Evolutionary conservation across 2,329 filamentous ascomycete species (phyloP).

Genomic region (Paraphaeosphaeria minitans): DNA sequence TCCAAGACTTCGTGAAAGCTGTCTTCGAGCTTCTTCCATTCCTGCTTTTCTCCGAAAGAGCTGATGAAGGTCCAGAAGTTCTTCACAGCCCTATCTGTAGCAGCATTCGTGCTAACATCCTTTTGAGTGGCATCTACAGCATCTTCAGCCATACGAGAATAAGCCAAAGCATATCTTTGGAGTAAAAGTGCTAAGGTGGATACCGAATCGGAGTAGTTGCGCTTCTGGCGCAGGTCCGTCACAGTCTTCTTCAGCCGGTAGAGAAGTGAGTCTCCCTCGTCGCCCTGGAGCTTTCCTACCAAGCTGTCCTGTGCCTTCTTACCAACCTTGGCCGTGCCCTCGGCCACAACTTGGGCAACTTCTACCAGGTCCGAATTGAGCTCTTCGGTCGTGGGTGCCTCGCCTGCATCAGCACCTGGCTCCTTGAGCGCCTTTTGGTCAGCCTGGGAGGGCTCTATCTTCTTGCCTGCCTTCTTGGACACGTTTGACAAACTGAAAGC

Average conservation of each 20-base stretch:
- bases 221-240: slow-evolving; percentile 71
- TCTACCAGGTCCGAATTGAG: slow-evolving; percentile 57
- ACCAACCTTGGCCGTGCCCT: slow-evolving; percentile 53
- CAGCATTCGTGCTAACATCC: slow-evolving; percentile 74
- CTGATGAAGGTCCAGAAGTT: slow-evolving; percentile 83
- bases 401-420: slow-evolving; percentile 56
- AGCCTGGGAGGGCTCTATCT: slow-evolving; percentile 70
- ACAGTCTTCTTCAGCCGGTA: slow-evolving; percentile 79
- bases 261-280: slow-evolving; percentile 74
- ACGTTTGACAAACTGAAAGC: slow-evolving; percentile 78
- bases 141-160: slow-evolving; percentile 74
- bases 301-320: slow-evolving; percentile 71
- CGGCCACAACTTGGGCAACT: slow-evolving; percentile 52
- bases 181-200: slow-evolving; percentile 77
- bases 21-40: slow-evolving; percentile 77
- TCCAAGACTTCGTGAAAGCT: slow-evolving; percentile 72
- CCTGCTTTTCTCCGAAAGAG: slow-evolving; percentile 74
- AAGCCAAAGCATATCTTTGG: slow-evolving; percentile 76
- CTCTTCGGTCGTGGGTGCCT: slow-evolving; percentile 65
- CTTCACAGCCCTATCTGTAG: slow-evolving; percentile 73
- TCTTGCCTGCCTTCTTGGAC: slow-evolving; percentile 74
- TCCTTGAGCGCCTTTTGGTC: slow-evolving; percentile 62
- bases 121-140: slow-evolving; percentile 69
- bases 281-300: slow-evolving; percentile 72
- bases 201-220: slow-evolving; percentile 85